phyloP scores from a whole-genome alignment of 495 filamentous ascomycete species.

The Neurospora sp. region DNA sequence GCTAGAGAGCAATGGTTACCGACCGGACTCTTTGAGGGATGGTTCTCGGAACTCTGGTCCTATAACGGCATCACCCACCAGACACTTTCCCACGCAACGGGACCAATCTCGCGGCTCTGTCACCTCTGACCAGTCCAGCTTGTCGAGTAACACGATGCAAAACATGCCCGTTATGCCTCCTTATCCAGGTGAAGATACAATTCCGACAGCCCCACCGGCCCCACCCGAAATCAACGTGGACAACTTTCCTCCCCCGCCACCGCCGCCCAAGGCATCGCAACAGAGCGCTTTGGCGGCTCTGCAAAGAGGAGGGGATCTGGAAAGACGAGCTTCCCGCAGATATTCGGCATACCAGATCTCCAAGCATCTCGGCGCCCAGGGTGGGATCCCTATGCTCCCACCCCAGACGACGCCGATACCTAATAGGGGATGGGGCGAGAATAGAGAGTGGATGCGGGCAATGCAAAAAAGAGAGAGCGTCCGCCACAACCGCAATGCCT shows the following conservation, averaged over 20 bases:
- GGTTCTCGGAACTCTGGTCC: constrained; percentile 14
- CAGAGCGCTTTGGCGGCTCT: constrained; percentile 86
- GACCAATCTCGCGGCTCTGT: constrained; percentile 37
- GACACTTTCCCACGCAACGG: constrained; percentile 28
- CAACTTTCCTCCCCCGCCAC: constrained; percentile 56
- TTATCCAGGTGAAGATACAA: constrained; percentile 47
- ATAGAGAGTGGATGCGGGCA: constrained; percentile 84
- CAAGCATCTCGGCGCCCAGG: constrained; percentile 74
- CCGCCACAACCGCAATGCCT: constrained; percentile 47
- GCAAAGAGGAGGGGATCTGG: constrained; percentile 85
- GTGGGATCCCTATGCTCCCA: constrained; percentile 71
- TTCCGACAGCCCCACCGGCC: constrained; percentile 29
- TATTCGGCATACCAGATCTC: constrained; percentile 95
- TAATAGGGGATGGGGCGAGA: constrained; percentile 72
- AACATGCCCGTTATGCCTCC: constrained; percentile 57
- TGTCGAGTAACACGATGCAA: constrained; percentile 61
- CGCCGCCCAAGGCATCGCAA: constrained; percentile 68
- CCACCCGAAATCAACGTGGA: constrained; percentile 35
- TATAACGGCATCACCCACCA: constrained; percentile 28
- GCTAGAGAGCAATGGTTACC: constrained; percentile 32
- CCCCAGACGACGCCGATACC: constrained; percentile 78
- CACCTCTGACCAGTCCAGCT: constrained; percentile 42
- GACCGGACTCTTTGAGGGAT: constrained; percentile 18
- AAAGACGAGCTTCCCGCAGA: constrained; percentile 80
- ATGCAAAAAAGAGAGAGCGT: constrained; percentile 69